Evolutionary conservation across 2,329 filamentous ascomycete species (phyloP).

Genomic region (Alternaria triticimaculans): DNA sequence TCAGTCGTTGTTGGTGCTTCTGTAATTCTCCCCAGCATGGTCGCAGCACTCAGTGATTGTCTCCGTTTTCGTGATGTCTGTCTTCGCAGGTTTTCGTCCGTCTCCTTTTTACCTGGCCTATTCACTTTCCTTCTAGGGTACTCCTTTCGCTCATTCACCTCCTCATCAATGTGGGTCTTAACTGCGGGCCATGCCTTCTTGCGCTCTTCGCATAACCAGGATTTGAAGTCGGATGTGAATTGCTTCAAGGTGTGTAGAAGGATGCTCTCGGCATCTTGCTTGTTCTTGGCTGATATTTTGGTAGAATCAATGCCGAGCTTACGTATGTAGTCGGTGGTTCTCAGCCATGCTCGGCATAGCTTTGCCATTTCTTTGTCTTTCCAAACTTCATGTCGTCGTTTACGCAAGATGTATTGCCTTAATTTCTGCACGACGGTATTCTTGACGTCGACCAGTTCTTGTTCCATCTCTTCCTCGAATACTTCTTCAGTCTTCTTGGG

Average conservation of each 20-base stretch:
- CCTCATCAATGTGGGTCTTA: not conserved
- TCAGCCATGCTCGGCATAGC: not conserved
- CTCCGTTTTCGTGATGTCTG: not conserved
- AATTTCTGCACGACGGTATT: not conserved
- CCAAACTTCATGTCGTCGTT: not conserved
- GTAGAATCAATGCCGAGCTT: not conserved
- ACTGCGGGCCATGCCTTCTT: not conserved
- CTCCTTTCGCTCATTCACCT: not conserved
- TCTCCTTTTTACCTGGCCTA: not conserved
- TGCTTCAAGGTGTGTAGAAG: not conserved
- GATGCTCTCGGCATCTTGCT: rapidly evolving
- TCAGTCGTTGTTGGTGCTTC: not conserved
- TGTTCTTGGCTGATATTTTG: not conserved
- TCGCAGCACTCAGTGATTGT: not conserved
- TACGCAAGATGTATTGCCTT: not conserved
- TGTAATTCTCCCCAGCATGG: not conserved
- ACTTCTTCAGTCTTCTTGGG: not conserved
- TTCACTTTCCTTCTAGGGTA: not conserved
- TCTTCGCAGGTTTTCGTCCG: not conserved
- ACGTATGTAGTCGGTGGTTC: not conserved
- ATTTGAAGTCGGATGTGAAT: not conserved
- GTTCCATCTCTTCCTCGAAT: not conserved
- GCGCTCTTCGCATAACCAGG: not conserved
- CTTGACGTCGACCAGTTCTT: not conserved
- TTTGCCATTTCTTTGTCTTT: not conserved